Evolutionary conservation across 805 yeast species (phyloP).

Genomic region (Pichia kluyveri): DNA sequence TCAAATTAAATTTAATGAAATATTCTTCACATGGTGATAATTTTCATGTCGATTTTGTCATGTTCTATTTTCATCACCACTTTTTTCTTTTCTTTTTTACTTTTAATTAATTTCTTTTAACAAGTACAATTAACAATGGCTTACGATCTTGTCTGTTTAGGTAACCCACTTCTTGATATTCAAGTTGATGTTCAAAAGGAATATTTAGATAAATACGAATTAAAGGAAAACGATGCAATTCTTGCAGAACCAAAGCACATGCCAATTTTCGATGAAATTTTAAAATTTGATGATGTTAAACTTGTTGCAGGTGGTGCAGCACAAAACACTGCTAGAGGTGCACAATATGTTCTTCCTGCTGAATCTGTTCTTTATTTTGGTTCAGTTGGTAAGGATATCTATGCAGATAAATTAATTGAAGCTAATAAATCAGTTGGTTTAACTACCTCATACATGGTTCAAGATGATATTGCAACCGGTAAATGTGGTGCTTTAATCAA

Average conservation of each 20-base stretch:
- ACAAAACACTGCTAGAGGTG: constrained; percentile 98
- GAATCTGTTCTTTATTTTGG: constrained; percentile 89
- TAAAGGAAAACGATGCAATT: constrained; percentile 92
- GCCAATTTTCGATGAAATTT: constrained; percentile 78
- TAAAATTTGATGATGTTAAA: constrained; percentile 49
- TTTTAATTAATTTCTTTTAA: neutral
- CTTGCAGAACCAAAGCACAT: constrained; percentile 72
- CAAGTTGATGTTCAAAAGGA: constrained; percentile 66
- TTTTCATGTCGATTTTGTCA: too few species aligned
- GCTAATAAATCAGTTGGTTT: constrained; percentile 90
- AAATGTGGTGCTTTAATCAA: constrained; percentile 92
- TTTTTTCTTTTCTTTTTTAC: neutral
- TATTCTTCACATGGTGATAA: too few species aligned
- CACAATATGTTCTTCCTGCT: constrained; percentile 80
- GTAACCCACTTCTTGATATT: constrained; percentile 81
- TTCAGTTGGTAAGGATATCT: constrained; percentile 88
- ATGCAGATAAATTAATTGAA: constrained; percentile 65
- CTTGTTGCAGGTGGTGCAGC: constrained; percentile 99
- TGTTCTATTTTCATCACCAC: neutral
- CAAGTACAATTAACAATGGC: constrained; percentile 44
- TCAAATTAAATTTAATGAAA: too few species aligned
- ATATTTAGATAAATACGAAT: constrained; percentile 68
- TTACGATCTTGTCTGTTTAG: constrained; percentile 71
- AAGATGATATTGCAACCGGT: constrained; percentile 75
- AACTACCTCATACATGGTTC: constrained; percentile 75